Percentiles rank a stretch among this genome's conserved stretches.
Evolutionary conservation across 2,329 filamentous ascomycete genomes (phyloP).

Genomic region (Penicillium sp.): DNA sequence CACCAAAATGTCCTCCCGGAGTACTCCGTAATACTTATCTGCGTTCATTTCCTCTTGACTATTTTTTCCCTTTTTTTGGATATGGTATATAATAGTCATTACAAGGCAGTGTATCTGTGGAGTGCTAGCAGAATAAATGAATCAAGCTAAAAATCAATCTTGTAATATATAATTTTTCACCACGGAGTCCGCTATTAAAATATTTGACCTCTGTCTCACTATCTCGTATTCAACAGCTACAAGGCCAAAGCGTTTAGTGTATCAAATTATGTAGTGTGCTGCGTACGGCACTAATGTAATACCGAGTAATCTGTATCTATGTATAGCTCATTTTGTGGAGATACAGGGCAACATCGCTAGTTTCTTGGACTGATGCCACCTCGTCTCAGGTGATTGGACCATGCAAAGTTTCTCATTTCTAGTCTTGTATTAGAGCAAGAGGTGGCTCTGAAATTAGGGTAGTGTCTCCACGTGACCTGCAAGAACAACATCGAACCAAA

Average conservation of each 20-base stretch:
- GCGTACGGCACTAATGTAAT: background rate
- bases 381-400: constrained; percentile 2
- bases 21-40: background rate
- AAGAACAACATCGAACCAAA: background rate
- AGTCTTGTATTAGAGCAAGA: background rate
- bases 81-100: background rate
- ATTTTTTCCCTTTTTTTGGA: too few relatives aligned
- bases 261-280: background rate
- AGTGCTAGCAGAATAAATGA: too few relatives aligned
- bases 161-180: background rate
- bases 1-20: background rate
- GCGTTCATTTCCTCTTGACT: background rate
- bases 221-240: background rate
- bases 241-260: background rate
- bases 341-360: background rate
- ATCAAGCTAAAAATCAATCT: background rate
- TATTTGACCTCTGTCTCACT: background rate
- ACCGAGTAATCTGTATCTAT: background rate
- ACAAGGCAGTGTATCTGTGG: too few relatives aligned
- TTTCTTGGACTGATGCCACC: background rate
- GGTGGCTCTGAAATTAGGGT: constrained; percentile 4
- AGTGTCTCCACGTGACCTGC: background rate
- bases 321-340: background rate
- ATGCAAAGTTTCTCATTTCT: background rate
- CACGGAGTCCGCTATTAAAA: background rate